These are phyloP conservation scores for Eucalyptus shirleyi DNA, from an alignment of 345 rosid species.

Conservation along the genomic window DNA sequence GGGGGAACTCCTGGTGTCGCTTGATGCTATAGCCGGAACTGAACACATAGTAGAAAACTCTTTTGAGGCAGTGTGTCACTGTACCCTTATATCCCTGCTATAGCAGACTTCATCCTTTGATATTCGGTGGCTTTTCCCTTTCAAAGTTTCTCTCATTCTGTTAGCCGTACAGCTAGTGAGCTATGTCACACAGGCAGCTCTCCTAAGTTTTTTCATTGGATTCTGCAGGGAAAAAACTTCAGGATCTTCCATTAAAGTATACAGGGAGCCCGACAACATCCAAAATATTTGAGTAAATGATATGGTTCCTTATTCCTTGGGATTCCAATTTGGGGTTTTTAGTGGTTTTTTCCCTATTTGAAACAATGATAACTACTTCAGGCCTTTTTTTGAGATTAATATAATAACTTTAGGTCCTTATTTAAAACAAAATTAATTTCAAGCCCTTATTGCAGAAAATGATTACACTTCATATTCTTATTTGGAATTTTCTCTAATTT, in stretches of 20 bases:
- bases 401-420: too few relatives aligned
- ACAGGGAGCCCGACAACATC: background rate
- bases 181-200: background rate
- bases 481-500: too few relatives aligned
- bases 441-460: too few relatives aligned
- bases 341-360: too few relatives aligned
- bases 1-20: constrained; percentile 9
- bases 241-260: background rate
- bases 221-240: background rate
- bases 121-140: background rate
- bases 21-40: background rate
- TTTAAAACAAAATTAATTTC: too few relatives aligned
- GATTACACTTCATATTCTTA: too few relatives aligned
- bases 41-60: background rate
- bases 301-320: background rate
- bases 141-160: background rate
- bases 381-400: too few relatives aligned
- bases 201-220: background rate
- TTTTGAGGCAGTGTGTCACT: background rate
- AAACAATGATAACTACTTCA: too few relatives aligned
- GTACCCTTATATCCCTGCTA: background rate
- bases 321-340: background rate
- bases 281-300: background rate
- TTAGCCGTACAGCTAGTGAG: background rate
- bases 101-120: background rate